phyloP scores from a whole-genome alignment of 1,284 basidiomycete genomes.

The Somion occarium region DNA sequence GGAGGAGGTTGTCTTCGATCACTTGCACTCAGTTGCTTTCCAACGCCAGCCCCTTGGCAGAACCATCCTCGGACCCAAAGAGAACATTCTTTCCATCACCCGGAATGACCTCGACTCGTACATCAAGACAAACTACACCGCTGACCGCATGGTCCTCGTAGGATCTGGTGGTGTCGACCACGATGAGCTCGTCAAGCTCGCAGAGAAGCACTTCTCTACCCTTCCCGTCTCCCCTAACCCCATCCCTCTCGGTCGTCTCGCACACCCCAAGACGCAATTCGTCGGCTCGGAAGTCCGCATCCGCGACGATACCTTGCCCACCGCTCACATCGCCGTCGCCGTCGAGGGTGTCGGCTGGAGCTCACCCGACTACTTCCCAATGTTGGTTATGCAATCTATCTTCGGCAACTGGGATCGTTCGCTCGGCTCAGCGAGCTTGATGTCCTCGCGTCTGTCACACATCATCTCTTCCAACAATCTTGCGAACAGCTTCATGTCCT shows the following conservation, averaged over 20 bases:
- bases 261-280: slow-evolving; percentile 78
- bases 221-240: slow-evolving; percentile 89
- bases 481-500: slow-evolving; percentile 99
- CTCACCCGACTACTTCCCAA: slow-evolving; percentile 98
- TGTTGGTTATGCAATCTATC: slow-evolving; percentile 98
- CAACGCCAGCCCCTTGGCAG: slow-evolving; percentile 95
- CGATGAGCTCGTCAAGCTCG: slow-evolving; percentile 89
- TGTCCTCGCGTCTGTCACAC: slow-evolving; percentile 90
- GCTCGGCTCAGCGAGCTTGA: slow-evolving; percentile 85
- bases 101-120: slow-evolving; percentile 87
- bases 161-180: slow-evolving; percentile 96
- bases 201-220: slow-evolving; percentile 88
- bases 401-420: slow-evolving; percentile 99
- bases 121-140: slow-evolving; percentile 98
- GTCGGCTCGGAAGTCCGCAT: slow-evolving; percentile 95
- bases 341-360: slow-evolving; percentile 99
- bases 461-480: slow-evolving; percentile 93
- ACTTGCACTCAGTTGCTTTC: slow-evolving; percentile 96
- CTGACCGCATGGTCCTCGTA: slow-evolving; percentile 98
- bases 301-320: slow-evolving; percentile 88
- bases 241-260: slow-evolving; percentile 79
- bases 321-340: slow-evolving; percentile 93
- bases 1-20: slow-evolving; percentile 99
- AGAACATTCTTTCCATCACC: slow-evolving; percentile 95
- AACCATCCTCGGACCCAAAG: slow-evolving; percentile 96